Base-by-base conservation (phyloP, 257 asterid genomes). In the Perilla frutescens region DNA sequence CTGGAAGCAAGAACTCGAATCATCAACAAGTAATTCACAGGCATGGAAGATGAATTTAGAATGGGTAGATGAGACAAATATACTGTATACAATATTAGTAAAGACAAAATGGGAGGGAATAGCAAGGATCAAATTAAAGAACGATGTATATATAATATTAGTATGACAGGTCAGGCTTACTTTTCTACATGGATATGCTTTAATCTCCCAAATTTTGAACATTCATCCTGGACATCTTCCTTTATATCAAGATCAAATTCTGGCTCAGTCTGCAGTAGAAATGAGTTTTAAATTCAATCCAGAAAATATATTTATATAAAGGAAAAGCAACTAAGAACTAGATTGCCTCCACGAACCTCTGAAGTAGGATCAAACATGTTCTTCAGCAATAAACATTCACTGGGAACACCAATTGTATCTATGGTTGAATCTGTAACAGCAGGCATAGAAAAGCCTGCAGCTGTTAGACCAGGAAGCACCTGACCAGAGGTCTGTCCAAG, bases 241-340 rank as follows among this genome's bases (percentile, higher is more conserved):
- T 87, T 89, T 73, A 89, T 87, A 77, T 89, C 96, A 48, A 83
- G 81, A 78, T 89, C 96, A 75, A 89, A 89, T 68, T 87, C 88
- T 47, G 90, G 86, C 70, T 83, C 93, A 9, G 83, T 59, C 96
- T 89, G 82, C 84, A 87, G 68, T 37, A 64, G 31, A 60, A 48
- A 71, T 44, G 31, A 20, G 65, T 40, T 43, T 13, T 66, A 41
- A 67, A 44, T 56, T 29, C 31, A 75, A 64, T 64, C 12, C 51
- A 50, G 72, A 44, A 54, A 1, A 3, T 7, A 12, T 14, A 0
- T 20, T 20, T 8, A 5, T 5, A 45, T 29, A 64, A 26, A 3
- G 3, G 37, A 34, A 20, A 37, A 31, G 14, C 12, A 20, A 41
- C 40, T 34, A 36, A 26, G 9, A 55, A 44, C 40, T 14, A 58